phyloP scores from a whole-genome alignment of 225 moss, liverwort and hornwort species.

The Pseudisothecium myosuroides region DNA sequence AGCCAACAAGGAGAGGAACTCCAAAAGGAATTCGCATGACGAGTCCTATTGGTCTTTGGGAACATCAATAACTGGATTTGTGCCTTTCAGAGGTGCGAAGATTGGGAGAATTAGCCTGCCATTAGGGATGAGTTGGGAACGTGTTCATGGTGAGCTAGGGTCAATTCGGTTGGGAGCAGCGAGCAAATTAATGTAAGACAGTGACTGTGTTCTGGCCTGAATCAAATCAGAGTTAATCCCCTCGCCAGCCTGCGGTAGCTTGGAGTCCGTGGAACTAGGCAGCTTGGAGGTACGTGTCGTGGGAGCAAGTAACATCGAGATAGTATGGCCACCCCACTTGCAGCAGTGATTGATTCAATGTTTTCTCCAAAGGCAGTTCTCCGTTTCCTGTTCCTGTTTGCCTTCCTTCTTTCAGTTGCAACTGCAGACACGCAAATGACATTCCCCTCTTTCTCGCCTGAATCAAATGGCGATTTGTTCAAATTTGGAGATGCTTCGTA shows the following conservation, averaged over 20 bases:
- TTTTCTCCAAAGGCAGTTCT: background rate
- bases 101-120: background rate
- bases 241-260: background rate
- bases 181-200: too few species aligned
- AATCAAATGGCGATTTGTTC: background rate
- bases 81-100: background rate
- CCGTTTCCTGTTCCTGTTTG: background rate
- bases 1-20: too few species aligned
- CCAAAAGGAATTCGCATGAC: too few species aligned
- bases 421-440: background rate
- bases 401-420: background rate
- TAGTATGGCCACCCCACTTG: background rate
- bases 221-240: too few species aligned
- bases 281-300: background rate
- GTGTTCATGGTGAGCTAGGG: background rate
- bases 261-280: background rate
- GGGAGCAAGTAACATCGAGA: background rate
- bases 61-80: too few species aligned
- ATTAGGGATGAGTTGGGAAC: background rate
- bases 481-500: background rate
- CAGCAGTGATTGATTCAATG: background rate
- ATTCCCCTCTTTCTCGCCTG: background rate
- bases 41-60: too few species aligned
- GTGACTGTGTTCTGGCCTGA: background rate
- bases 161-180: background rate